These are phyloP conservation scores for Clarireedia sp. DNA, from an alignment of 2,329 filamentous ascomycete genomes.

Conservation along the genomic window DNA sequence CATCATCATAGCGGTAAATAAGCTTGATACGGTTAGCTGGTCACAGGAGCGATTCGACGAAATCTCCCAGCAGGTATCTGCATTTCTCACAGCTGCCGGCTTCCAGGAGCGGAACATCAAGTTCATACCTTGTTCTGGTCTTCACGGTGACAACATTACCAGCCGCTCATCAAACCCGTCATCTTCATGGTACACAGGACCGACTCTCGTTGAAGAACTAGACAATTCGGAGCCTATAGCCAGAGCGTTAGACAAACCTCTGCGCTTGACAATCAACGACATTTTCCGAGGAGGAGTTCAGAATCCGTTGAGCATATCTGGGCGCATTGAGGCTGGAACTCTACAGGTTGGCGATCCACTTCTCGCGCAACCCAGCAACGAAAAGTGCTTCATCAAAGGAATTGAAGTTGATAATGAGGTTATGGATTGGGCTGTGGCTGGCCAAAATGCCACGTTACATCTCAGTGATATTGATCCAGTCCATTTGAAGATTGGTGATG, in stretches of 20 bases:
- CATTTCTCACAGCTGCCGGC: conserved; percentile 74
- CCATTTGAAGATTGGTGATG: conserved; percentile 76
- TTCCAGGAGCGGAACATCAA: conserved; percentile 75
- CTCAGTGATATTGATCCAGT: conserved; percentile 77
- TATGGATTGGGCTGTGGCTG: conserved; percentile 84
- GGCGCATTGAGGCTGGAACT: conserved; percentile 76
- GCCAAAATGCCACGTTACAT: conserved; percentile 80
- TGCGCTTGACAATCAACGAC: conserved; percentile 82
- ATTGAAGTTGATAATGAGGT: conserved; percentile 67
- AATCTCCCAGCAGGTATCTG: conserved; percentile 73
- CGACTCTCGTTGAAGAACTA: conserved; percentile 73
- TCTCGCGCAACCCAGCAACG: conserved; percentile 70
- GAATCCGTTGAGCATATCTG: conserved; percentile 77
- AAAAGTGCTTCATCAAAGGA: conserved; percentile 73
- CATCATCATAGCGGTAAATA: conserved; percentile 88
- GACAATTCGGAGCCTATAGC: conserved; percentile 71
- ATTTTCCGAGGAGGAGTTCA: conserved; percentile 73
- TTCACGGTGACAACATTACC: conserved; percentile 81
- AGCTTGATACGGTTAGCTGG: conserved; percentile 85
- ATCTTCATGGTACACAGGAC: conserved; percentile 71
- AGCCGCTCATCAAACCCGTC: conserved; percentile 45
- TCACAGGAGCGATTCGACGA: conserved; percentile 74
- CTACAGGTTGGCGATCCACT: conserved; percentile 79
- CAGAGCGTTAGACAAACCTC: conserved; percentile 65
- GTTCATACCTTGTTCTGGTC: conserved; percentile 84